Percentiles rank a stretch among this genome's conserved stretches.
These are phyloP conservation scores for Trypanosoma platydactyli DNA, from an alignment of 208 protist species.

Conservation along the genomic window DNA sequence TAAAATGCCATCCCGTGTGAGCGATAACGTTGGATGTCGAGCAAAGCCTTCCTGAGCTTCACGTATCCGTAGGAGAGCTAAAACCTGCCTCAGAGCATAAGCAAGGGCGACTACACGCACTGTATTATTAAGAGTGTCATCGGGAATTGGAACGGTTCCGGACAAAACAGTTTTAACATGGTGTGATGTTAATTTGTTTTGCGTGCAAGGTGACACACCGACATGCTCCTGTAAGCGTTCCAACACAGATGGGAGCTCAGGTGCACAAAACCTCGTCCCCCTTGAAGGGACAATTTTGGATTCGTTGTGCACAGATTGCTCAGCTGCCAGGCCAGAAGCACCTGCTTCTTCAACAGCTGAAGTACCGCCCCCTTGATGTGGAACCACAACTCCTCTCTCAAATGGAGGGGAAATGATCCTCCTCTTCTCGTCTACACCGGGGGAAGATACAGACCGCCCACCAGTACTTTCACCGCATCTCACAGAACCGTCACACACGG, in stretches of 20 bases:
- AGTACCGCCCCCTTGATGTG: too few relatives aligned
- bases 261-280: neutral
- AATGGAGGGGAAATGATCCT: neutral
- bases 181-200: neutral
- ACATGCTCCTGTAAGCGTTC: neutral
- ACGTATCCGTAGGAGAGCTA: neutral
- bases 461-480: neutral
- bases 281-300: neutral
- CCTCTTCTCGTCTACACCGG: neutral
- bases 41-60: neutral
- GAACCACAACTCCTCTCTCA: too few relatives aligned
- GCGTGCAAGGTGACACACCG: neutral
- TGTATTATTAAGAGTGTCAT: neutral
- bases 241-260: neutral
- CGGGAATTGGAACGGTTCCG: neutral
- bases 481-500: neutral
- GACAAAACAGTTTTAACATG: neutral
- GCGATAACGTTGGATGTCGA: neutral
- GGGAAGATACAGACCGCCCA: neutral
- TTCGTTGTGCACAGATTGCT: too few relatives aligned
- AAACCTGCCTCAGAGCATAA: neutral
- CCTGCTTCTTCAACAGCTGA: too few relatives aligned
- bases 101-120: slow-evolving; percentile 12
- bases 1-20: slow-evolving; percentile 3
- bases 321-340: too few relatives aligned